Base-by-base conservation (phyloP, 164 flowering plant genomes). In the Platanus orientalis region DNA sequence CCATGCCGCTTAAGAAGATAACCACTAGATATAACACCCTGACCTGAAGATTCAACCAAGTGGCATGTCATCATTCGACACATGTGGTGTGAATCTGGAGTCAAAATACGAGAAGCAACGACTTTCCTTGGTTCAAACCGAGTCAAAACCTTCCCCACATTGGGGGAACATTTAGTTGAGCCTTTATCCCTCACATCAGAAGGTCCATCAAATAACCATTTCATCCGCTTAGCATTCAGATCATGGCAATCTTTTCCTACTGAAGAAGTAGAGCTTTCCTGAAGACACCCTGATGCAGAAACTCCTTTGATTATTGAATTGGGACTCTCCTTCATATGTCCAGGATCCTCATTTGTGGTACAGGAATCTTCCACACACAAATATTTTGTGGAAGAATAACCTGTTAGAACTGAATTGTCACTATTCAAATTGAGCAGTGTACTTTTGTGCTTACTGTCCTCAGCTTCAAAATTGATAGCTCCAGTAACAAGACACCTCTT, bases 31-130 rank as follows among this genome's bases (percentile, higher is more conserved):
- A 71, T 66, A 45, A 85, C 64, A 48, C 87, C 86, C 63, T 73
- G 66, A 57, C 63, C 34, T 14, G 86, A 80, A 57, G 88, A 84
- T 74, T 91, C 93, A 62, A 85, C 90, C 66, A 88, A 60, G 54
- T 53, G 71, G 69, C 76, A 82, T 6, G 63, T 68, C 29, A 75
- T 61, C 10, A 65, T 58, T 66, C 67, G 67, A 50, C 30, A 58
- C 39, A 14, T 57, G 50, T 51, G 13, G 50, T 49, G 66, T 21
- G 64, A 45, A 62, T 63, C 73, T 50, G 73, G 74, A 42, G 47
- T 4, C 6, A 63, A 59, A 12, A 32, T 17, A 14, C 64, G 75
- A 63, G 63, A 54, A 63, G 52, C 62, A 63, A 30, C 47, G 70
- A 56, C 79, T 52, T 69, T 54, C 14, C 54, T 42, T 32, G 76